Evolutionary conservation across 2,329 filamentous ascomycete species (phyloP).

Genomic region (Epichloe amarillans): DNA sequence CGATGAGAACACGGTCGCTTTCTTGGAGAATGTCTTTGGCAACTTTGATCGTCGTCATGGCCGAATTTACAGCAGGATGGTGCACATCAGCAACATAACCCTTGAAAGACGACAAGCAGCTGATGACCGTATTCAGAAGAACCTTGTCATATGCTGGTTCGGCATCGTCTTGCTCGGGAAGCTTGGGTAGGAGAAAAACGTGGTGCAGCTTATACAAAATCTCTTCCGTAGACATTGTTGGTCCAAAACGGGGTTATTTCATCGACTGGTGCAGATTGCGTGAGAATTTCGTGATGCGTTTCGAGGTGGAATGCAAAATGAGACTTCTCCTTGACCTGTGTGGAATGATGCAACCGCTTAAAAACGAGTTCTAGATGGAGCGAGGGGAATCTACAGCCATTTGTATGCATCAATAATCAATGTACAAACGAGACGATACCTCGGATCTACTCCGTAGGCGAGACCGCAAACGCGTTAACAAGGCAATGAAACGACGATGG

Average conservation of each 20-base stretch:
- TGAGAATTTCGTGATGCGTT: not conserved
- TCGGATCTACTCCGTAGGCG: no score
- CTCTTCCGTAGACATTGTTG: not conserved
- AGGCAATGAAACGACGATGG: no score
- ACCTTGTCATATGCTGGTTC: not conserved
- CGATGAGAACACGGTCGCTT: not conserved
- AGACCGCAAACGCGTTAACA: no score
- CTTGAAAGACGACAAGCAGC: not conserved
- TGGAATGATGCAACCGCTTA: no score
- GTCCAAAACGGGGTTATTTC: not conserved
- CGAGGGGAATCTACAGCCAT: no score
- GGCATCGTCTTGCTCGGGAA: constrained; percentile 11
- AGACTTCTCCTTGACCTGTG: no score
- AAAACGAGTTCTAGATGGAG: no score
- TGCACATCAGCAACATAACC: not conserved
- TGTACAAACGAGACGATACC: no score
- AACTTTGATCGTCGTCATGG: not conserved
- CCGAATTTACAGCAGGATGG: not conserved
- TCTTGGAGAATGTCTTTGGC: not conserved
- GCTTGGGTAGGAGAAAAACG: constrained; percentile 18
- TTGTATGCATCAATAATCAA: no score
- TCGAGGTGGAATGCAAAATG: no score
- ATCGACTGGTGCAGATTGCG: not conserved
- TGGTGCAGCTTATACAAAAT: constrained; percentile 10
- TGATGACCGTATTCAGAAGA: constrained; percentile 1